Base-by-base conservation (phyloP, 345 rosid species). In the Hypericum androsaemum region DNA sequence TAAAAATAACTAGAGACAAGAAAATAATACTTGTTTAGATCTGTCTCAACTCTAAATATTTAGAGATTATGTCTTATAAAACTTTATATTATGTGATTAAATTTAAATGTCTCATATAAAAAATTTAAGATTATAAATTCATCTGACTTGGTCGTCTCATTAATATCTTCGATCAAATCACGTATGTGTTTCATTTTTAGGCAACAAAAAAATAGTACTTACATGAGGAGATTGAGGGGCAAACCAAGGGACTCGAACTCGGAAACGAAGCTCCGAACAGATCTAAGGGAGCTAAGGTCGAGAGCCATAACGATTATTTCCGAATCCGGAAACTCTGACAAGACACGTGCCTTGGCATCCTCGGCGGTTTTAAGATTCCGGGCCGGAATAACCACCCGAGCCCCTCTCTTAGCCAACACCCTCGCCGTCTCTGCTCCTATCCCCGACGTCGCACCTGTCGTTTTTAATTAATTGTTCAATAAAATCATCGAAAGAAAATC, bases 371-470 rank as follows among this genome's bases (percentile, higher is more conserved):
- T 90, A 41, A 82, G 63, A 59, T 65, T 87, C 71, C 98, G 61
- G 32, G 84, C 89, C 48, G 98, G 98, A 32, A 90, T 53, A 57
- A 90, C 92, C 53, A 90, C 72, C 73, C 82, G 72, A 43, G 78
- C 92, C 8, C 98, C 89, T 41, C 87, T 59, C 70, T 80, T 87
- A 0, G 89, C 89, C 47, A 90, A 54, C 13, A 79, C 92, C 8
- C 92, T 80, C 0, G 98, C 98, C 56, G 96, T 87, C 81, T 90
- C 98, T 5, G 84, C 89, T 53, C 98, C 98, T 8, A 90, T 90
- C 61, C 98, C 98, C 14, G 98, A 90, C 68, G 98, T 90, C 8
- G 95, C 95, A 11, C 98, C 97, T 89, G 43, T 13, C 53, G 14
- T 22, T 1, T 1, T 22, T 4, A 22, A 22, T 22, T 22, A 1